Percentiles rank a stretch among this genome's conserved stretches.
These are phyloP conservation scores for Gossypium anomalum DNA, from an alignment of 345 rosid species.

Conservation along the genomic window DNA sequence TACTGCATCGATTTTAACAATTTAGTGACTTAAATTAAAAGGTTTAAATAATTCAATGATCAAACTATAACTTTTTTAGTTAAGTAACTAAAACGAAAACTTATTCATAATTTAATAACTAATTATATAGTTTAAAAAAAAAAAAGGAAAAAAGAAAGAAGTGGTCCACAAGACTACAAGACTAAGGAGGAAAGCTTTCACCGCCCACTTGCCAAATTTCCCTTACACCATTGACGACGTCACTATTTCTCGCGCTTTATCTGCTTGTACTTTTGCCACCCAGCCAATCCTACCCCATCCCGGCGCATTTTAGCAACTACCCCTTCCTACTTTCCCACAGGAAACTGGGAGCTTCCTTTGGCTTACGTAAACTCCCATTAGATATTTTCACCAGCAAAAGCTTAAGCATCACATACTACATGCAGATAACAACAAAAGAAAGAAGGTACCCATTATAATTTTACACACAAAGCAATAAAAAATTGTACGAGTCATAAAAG, in stretches of 20 bases:
- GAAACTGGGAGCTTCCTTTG: background rate
- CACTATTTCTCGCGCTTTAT: background rate
- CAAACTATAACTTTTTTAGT: too few relatives aligned
- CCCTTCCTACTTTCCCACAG: background rate
- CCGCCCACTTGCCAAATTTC: constrained; percentile 45
- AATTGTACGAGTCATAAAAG: background rate
- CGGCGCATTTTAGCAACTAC: constrained; percentile 14
- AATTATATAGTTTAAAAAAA: too few relatives aligned
- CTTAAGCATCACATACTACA: background rate
- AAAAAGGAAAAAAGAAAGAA: background rate
- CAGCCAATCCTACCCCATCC: background rate
- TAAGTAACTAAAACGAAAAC: accelerated
- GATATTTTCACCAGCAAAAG: background rate
- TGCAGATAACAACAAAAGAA: background rate
- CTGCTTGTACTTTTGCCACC: background rate
- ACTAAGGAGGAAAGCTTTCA: constrained; percentile 24
- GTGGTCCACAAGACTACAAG: constrained; percentile 34
- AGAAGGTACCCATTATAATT: too few relatives aligned
- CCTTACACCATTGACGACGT: constrained; percentile 18
- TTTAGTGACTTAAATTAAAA: too few relatives aligned
- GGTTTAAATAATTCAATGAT: too few relatives aligned
- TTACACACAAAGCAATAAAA: background rate
- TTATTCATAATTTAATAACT: too few relatives aligned
- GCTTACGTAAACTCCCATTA: constrained; percentile 24
- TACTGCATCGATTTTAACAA: too few relatives aligned